phyloP scores from a whole-genome alignment of 176 grass and related monocot genomes.

The Oryza australiensis region DNA sequence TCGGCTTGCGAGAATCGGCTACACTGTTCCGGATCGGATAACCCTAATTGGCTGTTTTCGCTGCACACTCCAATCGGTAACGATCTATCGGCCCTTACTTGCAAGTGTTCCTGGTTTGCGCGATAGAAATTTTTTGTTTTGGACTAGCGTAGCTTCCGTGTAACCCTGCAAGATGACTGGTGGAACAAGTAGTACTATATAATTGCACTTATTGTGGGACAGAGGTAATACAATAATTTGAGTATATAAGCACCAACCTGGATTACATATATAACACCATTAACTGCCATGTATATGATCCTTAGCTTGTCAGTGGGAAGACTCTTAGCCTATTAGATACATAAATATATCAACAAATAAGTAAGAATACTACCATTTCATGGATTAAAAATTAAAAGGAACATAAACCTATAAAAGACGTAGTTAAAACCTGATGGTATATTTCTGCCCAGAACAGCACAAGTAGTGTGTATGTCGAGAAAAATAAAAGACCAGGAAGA shows the following conservation, averaged over 20 bases:
- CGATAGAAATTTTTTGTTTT: too few species aligned
- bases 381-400: slow-evolving; percentile 8
- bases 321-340: slow-evolving; percentile 56
- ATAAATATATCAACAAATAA: slow-evolving; percentile 19
- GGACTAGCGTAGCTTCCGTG: too few species aligned
- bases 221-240: background rate
- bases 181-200: too few species aligned
- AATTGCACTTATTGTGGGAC: too few species aligned
- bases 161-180: too few species aligned
- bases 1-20: too few species aligned
- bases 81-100: too few species aligned
- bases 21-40: too few species aligned
- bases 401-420: slow-evolving; percentile 7
- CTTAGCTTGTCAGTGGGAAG: slow-evolving; percentile 75
- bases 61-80: too few species aligned
- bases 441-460: slow-evolving; percentile 98
- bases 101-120: too few species aligned
- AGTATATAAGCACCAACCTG: slow-evolving; percentile 54
- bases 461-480: slow-evolving; percentile 90
- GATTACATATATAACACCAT: slow-evolving; percentile 69
- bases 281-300: slow-evolving; percentile 61
- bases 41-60: too few species aligned
- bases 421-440: slow-evolving; percentile 75
- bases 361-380: background rate
- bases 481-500: slow-evolving; percentile 88